Conservation (phyloP, 192 early-diverging fungal genomes). For the Podila verticillata region DNA sequence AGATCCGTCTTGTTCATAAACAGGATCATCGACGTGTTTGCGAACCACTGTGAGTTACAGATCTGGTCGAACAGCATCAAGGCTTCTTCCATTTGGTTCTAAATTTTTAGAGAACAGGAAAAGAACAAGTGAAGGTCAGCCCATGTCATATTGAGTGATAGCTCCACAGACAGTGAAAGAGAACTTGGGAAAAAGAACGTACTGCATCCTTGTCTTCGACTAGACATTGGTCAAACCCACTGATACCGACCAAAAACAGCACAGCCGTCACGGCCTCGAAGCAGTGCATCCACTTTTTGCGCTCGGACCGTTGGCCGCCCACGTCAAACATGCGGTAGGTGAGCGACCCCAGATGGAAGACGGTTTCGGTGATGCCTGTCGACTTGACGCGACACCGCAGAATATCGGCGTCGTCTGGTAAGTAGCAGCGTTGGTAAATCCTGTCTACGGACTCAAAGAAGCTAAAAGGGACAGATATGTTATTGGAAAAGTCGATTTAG, state of each 20-base stretch:
- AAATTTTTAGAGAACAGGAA: background rate
- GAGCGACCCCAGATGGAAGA: slow-evolving; percentile 60
- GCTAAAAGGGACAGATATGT: slow-evolving; percentile 30
- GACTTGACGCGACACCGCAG: slow-evolving; percentile 69
- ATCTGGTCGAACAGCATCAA: slow-evolving; percentile 68
- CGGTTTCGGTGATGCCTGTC: slow-evolving; percentile 71
- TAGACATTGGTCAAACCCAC: slow-evolving; percentile 68
- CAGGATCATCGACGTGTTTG: slow-evolving; percentile 67
- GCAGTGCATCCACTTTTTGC: slow-evolving; percentile 64
- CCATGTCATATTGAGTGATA: background rate
- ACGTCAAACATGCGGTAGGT: slow-evolving; percentile 71
- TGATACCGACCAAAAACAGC: slow-evolving; percentile 67
- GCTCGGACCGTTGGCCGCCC: slow-evolving; percentile 63
- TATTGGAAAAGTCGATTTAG: background rate
- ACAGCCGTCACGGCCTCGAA: slow-evolving; percentile 68
- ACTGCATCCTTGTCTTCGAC: slow-evolving; percentile 64
- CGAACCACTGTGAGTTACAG: slow-evolving; percentile 69
- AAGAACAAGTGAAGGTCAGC: background rate
- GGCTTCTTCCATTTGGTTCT: slow-evolving; percentile 75
- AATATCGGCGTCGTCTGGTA: slow-evolving; percentile 69
- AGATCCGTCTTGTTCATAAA: slow-evolving; percentile 74
- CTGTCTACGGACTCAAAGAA: slow-evolving; percentile 63
- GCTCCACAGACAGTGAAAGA: background rate
- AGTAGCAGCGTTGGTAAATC: slow-evolving; percentile 54
- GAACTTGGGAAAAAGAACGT: slow-evolving; percentile 11